Evolutionary conservation across 2,329 filamentous ascomycete genomes (phyloP).

Genomic region (Colletotrichum trifolii): DNA sequence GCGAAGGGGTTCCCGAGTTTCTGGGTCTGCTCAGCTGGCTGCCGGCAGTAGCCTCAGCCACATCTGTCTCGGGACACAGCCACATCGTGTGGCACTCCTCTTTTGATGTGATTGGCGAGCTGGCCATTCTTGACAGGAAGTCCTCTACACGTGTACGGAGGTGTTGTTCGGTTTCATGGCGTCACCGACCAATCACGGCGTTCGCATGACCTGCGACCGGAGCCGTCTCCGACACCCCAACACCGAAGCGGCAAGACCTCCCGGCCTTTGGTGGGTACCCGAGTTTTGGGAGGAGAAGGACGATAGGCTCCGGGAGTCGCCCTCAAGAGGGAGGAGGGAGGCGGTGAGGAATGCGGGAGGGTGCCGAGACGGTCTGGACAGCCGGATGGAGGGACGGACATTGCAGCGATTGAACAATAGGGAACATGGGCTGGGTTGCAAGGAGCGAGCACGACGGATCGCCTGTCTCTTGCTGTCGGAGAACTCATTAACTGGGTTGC

Average conservation of each 20-base stretch:
- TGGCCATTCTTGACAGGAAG: constrained; percentile 5
- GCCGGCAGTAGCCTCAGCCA: constrained; percentile 11
- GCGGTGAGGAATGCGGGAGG: constrained; percentile 24
- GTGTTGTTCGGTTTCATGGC: constrained; percentile 17
- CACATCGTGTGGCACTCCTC: constrained; percentile 11
- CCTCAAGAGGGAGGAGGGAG: constrained; percentile 22
- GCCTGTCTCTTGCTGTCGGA: constrained; percentile 4
- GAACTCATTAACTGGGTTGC: not conserved
- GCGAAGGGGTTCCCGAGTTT: constrained; percentile 2
- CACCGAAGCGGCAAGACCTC: constrained; percentile 31
- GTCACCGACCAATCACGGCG: constrained; percentile 19
- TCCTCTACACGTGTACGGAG: no score
- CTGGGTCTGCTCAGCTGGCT: constrained; percentile 13
- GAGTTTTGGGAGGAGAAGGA: constrained; percentile 7
- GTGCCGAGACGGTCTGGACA: constrained; percentile 22
- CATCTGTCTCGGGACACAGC: constrained; percentile 28
- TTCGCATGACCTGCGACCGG: constrained; percentile 9
- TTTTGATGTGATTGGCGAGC: constrained; percentile 23
- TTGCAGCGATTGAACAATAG: constrained; percentile 9
- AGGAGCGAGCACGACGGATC: constrained; percentile 12
- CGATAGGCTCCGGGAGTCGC: constrained; percentile 14
- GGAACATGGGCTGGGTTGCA: constrained; percentile 3
- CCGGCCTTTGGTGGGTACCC: constrained; percentile 19
- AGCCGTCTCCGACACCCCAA: constrained; percentile 34
- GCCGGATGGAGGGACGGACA: constrained; percentile 15